Conservation (phyloP, 352 stramenopile species). For the Pythium rhizo-oryzae region DNA sequence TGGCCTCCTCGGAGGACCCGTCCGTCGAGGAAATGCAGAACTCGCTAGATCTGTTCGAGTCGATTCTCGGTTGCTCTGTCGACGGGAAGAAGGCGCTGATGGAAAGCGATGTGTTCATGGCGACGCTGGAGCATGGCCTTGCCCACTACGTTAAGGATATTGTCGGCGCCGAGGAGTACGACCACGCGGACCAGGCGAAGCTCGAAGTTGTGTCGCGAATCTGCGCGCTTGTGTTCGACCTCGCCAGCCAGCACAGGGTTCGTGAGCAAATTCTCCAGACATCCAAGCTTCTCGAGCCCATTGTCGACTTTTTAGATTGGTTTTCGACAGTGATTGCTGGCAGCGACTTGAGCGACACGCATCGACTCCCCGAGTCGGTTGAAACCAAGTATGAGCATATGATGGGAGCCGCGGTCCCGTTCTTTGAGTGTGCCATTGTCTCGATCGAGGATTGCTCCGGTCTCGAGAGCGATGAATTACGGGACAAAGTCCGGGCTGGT, state of each 20-base stretch:
- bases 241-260: slow-evolving; percentile 40
- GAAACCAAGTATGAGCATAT: slow-evolving; percentile 26
- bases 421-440: slow-evolving; percentile 45
- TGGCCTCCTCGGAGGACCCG: slow-evolving; percentile 18
- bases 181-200: slow-evolving; percentile 33
- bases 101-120: slow-evolving; percentile 45
- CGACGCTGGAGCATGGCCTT: slow-evolving; percentile 45
- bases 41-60: slow-evolving; percentile 65
- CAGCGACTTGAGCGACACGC: not conserved
- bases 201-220: slow-evolving; percentile 57
- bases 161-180: slow-evolving; percentile 19
- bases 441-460: slow-evolving; percentile 12
- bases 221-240: slow-evolving; percentile 52
- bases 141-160: slow-evolving; percentile 9
- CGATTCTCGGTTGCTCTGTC: slow-evolving; percentile 50
- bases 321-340: slow-evolving; percentile 2
- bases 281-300: slow-evolving; percentile 20
- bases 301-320: slow-evolving; percentile 26
- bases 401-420: slow-evolving; percentile 43
- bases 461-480: not conserved
- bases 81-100: slow-evolving; percentile 54
- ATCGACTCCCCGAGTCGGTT: not conserved
- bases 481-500: not conserved
- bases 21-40: slow-evolving; percentile 41
- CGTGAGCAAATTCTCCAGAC: slow-evolving; percentile 57